Conservation (phyloP, 1,139 yeast genomes). For the Insectozyma bohioensis region DNA sequence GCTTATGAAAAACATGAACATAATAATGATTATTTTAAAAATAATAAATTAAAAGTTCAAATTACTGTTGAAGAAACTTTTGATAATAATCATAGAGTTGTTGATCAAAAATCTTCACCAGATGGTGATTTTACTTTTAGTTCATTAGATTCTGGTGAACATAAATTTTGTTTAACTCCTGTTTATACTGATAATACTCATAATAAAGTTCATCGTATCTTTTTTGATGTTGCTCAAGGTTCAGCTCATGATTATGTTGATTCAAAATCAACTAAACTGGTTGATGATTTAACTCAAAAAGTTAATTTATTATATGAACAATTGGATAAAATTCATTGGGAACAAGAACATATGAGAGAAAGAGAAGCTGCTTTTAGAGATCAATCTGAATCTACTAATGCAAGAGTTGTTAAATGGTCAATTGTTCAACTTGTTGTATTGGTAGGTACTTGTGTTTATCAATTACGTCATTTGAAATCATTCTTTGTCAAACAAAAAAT, state of each 20-base stretch:
- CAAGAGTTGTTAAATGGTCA: constrained; percentile 49
- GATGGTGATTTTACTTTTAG: constrained; percentile 45
- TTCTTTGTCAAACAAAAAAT: constrained; percentile 54
- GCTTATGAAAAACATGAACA: constrained; percentile 39
- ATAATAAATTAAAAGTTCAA: constrained; percentile 33
- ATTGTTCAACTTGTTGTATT: constrained; percentile 46
- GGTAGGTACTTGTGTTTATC: constrained; percentile 50
- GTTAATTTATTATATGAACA: constrained; percentile 42
- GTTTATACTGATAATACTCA: constrained; percentile 36
- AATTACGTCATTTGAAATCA: constrained; percentile 50
- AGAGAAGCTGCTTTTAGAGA: constrained; percentile 50
- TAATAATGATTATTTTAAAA: constrained; percentile 28
- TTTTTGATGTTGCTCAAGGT: constrained; percentile 49
- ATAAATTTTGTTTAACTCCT: constrained; percentile 49
- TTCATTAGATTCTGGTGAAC: constrained; percentile 47
- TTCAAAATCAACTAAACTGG: constrained; percentile 45
- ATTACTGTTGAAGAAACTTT: constrained; percentile 51
- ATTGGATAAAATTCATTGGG: constrained; percentile 44
- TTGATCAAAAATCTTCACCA: constrained; percentile 38
- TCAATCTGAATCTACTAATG: constrained; percentile 47
- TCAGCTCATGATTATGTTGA: constrained; percentile 49
- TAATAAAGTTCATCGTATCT: constrained; percentile 39
- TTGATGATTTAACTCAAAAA: constrained; percentile 41
- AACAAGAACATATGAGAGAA: constrained; percentile 48
- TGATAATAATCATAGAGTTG: constrained; percentile 47